A percentile compares a stretch with the other conserved stretches of the same genome.
Evolutionary conservation across 352 stramenopile species (phyloP).

Genomic region (Globisporangium takayamanum): DNA sequence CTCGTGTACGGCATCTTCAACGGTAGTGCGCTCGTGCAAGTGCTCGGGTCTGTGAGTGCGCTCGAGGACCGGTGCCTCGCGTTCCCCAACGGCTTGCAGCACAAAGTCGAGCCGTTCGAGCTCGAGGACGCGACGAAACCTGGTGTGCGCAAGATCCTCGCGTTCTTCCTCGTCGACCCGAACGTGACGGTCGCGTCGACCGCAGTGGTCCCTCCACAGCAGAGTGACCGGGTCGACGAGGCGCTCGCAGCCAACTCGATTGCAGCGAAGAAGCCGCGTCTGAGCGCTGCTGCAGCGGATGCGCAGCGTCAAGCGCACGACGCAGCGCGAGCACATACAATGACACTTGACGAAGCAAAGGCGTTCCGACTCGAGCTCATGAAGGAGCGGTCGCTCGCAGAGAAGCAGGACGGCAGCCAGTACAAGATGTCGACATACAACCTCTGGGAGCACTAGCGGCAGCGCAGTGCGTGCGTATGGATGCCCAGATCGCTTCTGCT

Average conservation of each 20-base stretch:
- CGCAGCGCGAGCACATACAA: slow-evolving; percentile 3
- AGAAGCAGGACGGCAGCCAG: not conserved
- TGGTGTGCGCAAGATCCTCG: slow-evolving; percentile 38
- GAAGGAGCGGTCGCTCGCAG: slow-evolving; percentile 12
- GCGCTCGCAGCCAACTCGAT: slow-evolving; percentile 5
- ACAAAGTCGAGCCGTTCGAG: slow-evolving; percentile 42
- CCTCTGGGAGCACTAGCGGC: not conserved
- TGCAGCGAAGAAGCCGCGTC: slow-evolving; percentile 17
- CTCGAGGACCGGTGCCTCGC: slow-evolving; percentile 24
- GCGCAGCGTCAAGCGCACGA: too few species aligned
- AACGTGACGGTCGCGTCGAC: slow-evolving; percentile 24
- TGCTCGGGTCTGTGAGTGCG: slow-evolving; percentile 17
- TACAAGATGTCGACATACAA: not conserved
- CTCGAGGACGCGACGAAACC: slow-evolving; percentile 22
- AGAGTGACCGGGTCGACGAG: slow-evolving; percentile 24
- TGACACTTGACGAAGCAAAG: slow-evolving; percentile 20
- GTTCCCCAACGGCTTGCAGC: slow-evolving; percentile 38
- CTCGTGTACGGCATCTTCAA: slow-evolving; percentile 25
- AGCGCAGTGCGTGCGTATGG: too few species aligned
- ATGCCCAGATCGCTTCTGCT: too few species aligned
- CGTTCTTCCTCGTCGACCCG: slow-evolving; percentile 42
- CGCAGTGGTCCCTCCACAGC: slow-evolving; percentile 29
- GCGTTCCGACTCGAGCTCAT: slow-evolving; percentile 22
- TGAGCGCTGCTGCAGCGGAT: not conserved
- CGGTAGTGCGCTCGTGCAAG: slow-evolving; percentile 18